Conservation (phyloP, 169 alveolate genomes). For the Sarcocystis neurona region DNA sequence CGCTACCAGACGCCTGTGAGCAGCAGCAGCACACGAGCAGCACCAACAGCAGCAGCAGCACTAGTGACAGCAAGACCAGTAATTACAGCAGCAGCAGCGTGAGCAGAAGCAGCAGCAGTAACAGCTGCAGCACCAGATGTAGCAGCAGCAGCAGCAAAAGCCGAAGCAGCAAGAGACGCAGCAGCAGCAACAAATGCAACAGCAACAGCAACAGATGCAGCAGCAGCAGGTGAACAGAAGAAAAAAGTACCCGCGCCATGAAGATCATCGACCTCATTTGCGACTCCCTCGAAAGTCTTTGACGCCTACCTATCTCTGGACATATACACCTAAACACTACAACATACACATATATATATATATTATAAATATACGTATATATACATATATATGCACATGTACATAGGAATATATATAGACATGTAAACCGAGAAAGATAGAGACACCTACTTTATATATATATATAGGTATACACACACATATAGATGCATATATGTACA, state of each 20-base stretch:
- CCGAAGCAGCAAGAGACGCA: conserved; percentile 12
- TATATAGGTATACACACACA: not conserved
- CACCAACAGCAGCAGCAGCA: conserved; percentile 31
- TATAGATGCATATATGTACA: not conserved
- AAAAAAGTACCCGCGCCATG: too few species aligned
- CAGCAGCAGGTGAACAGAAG: not conserved
- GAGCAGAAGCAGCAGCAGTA: not conserved
- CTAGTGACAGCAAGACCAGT: not conserved
- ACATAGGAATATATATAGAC: not conserved
- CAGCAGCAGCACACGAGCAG: too few species aligned
- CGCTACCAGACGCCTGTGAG: conserved; percentile 50
- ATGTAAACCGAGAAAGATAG: not conserved
- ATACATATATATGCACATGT: not conserved
- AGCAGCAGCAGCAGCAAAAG: conserved; percentile 10
- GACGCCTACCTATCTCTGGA: too few species aligned
- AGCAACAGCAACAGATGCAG: not conserved
- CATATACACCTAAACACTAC: too few species aligned
- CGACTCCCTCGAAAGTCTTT: too few species aligned
- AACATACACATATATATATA: too few species aligned
- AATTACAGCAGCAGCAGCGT: not conserved
- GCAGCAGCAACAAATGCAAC: too few species aligned
- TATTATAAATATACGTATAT: not conserved
- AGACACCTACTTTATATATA: not conserved
- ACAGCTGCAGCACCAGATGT: not conserved
- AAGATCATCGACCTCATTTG: too few species aligned